Conservation (phyloP, 805 yeast species). For the Spencermartinsiella europaea region DNA sequence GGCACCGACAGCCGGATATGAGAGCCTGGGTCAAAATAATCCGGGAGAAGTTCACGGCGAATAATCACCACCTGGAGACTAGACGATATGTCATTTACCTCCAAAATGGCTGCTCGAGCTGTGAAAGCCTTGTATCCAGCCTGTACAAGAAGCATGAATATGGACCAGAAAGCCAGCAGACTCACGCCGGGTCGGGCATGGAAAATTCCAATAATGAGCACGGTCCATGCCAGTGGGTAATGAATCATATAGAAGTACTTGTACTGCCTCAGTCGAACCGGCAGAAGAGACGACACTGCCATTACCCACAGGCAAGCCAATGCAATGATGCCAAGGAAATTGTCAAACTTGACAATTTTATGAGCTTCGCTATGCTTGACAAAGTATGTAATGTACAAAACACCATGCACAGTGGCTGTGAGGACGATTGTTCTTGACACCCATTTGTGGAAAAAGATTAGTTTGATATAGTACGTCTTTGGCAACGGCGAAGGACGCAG, state of each 20-base stretch:
- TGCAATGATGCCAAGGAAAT: conserved; percentile 68
- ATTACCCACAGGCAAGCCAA: conserved; percentile 58
- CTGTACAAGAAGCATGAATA: conserved; percentile 53
- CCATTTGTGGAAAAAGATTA: conserved; percentile 88
- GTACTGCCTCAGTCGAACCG: conserved; percentile 56
- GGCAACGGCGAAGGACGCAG: conserved; percentile 86
- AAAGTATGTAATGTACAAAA: conserved; percentile 49
- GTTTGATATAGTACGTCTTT: conserved; percentile 59
- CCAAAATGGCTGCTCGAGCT: conserved; percentile 19
- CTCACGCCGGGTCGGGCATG: conserved; percentile 81
- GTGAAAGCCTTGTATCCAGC: conserved; percentile 43
- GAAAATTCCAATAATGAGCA: conserved; percentile 57
- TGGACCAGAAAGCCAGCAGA: conserved; percentile 49
- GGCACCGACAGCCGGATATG: conserved; percentile 36
- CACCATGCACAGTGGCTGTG: conserved; percentile 60
- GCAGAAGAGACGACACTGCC: conserved; percentile 60
- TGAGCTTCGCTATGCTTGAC: conserved; percentile 37
- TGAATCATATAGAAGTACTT: conserved; percentile 65
- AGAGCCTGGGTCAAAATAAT: conserved; percentile 42
- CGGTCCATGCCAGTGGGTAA: conserved; percentile 71
- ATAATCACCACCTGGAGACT: conserved; percentile 45
- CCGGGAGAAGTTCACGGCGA: conserved; percentile 40
- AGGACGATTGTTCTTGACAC: conserved; percentile 69
- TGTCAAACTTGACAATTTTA: conserved; percentile 50
- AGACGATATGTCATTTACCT: conserved; percentile 39